A percentile compares a stretch with the other conserved stretches of the same genome.
Evolutionary conservation across 805 yeast genomes (phyloP).

Genomic region (Saccharomycopsis malanga): DNA sequence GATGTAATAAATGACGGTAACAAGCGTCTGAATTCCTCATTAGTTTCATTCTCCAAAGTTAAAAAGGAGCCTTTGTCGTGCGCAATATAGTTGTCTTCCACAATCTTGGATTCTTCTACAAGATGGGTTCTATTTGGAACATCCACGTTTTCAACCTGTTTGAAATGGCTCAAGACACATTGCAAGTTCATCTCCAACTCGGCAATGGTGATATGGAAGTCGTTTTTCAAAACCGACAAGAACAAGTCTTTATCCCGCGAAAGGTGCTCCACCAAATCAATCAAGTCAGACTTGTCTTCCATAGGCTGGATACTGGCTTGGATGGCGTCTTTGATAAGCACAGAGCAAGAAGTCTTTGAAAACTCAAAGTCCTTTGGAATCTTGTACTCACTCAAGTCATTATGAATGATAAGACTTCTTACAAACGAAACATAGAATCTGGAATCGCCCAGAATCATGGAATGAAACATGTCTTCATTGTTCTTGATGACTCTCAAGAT

Average conservation of each 20-base stretch:
- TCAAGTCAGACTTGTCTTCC: slow-evolving; percentile 34
- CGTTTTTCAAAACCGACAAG: slow-evolving; percentile 29
- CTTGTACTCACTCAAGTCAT: slow-evolving; percentile 24
- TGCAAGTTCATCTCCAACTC: slow-evolving; percentile 46
- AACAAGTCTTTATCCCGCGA: slow-evolving; percentile 33
- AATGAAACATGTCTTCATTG: background rate
- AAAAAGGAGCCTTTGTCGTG: slow-evolving; percentile 31
- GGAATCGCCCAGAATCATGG: slow-evolving; percentile 3
- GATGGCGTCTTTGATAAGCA: slow-evolving; percentile 35
- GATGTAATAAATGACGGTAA: slow-evolving; percentile 39
- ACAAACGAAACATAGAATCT: slow-evolving; percentile 14
- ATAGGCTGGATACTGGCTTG: slow-evolving; percentile 35
- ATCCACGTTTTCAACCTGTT: slow-evolving; percentile 27
- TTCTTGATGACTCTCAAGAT: background rate
- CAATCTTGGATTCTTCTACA: slow-evolving; percentile 27
- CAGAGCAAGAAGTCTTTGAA: slow-evolving; percentile 25
- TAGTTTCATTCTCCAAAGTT: slow-evolving; percentile 25
- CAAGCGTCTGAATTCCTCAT: slow-evolving; percentile 37
- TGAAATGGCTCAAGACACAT: slow-evolving; percentile 18
- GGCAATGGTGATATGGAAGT: slow-evolving; percentile 34
- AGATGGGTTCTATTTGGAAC: slow-evolving; percentile 18
- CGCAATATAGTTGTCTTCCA: slow-evolving; percentile 18
- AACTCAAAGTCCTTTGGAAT: slow-evolving; percentile 19
- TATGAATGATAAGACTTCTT: slow-evolving; percentile 8
- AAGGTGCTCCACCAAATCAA: slow-evolving; percentile 34